These are phyloP conservation scores for Alternaria sp. DNA, from an alignment of 2,329 filamentous ascomycete genomes.

Conservation along the genomic window DNA sequence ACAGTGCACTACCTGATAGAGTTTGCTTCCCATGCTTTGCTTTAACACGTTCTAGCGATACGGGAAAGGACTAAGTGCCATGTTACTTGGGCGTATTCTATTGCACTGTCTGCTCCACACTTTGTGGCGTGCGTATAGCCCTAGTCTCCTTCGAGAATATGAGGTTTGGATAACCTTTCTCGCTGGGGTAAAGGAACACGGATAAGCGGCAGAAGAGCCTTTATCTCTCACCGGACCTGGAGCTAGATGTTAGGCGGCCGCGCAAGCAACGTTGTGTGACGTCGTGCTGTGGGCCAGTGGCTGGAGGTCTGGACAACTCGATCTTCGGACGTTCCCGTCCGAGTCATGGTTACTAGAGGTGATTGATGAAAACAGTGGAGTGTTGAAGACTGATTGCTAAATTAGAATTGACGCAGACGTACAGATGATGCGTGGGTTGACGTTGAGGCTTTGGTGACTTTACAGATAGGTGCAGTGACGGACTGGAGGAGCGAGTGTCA, in stretches of 20 bases:
- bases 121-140: neutral
- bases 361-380: neutral
- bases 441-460: neutral
- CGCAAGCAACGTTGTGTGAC: neutral
- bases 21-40: neutral
- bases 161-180: conserved; percentile 4
- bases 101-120: neutral
- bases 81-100: neutral
- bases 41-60: too few relatives aligned
- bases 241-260: neutral
- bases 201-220: neutral
- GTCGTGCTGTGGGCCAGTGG: conserved; percentile 1
- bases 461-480: neutral
- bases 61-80: neutral
- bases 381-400: neutral
- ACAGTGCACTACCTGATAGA: neutral
- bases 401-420: neutral
- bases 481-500: neutral
- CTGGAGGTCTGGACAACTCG: neutral
- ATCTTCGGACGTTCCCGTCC: neutral
- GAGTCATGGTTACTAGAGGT: neutral
- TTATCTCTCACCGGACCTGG: neutral
- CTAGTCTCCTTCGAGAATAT: neutral
- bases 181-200: neutral
- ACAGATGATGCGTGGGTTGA: neutral